Base-by-base conservation (phyloP, 768 basidiomycete genomes). In the Pilatotrama ljubarskyi region DNA sequence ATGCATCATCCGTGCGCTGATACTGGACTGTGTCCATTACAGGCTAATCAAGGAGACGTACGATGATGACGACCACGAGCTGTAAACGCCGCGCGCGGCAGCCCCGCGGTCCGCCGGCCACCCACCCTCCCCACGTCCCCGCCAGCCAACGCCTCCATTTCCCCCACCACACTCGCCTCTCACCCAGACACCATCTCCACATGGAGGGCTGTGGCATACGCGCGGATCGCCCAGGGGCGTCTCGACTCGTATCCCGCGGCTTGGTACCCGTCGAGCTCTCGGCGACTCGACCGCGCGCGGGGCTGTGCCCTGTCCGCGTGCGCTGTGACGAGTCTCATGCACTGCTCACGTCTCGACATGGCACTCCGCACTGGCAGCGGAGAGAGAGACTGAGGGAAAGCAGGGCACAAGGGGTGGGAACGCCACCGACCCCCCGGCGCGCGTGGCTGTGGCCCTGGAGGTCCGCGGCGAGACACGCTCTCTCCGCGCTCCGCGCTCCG, bases 31-130 rank as follows among this genome's bases (percentile, higher is more conserved):
- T 3, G 13, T 38, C 54, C 43, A 59, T 42, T 63, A 50, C 69
- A 89, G 90, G 55, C 78, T 97, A 40, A 84, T 97, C 74, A 95
- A 95, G 70, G 95, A 97, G 73, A 87, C 92, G 24, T 97, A 97
- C 62, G 95, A 96, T 68, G 95, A 97, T 68, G 94, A 95, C 73
- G 95, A 97, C 71, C 86, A 87, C 61, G 90, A 93, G 67, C 75
- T 96, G 55, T 91, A 76, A 50, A 17, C 20, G 18, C 51, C 43
- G 20, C 25, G 48, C 25, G 32, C 51, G 4, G 58, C 55, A 48
- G 55, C 55, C 55, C 47, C 55, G 55, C 47, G 32, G 47, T 24
- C 15, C 48, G 18, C 47, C 55, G 55, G 46, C 55, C 36, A 56
- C 38, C 55, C 55, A 36, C 46, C 5, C 46, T 4, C 17, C 47